These are phyloP conservation scores for Taphrina wiesneri DNA, from an alignment of 1,139 yeast genomes.

Conservation along the genomic window DNA sequence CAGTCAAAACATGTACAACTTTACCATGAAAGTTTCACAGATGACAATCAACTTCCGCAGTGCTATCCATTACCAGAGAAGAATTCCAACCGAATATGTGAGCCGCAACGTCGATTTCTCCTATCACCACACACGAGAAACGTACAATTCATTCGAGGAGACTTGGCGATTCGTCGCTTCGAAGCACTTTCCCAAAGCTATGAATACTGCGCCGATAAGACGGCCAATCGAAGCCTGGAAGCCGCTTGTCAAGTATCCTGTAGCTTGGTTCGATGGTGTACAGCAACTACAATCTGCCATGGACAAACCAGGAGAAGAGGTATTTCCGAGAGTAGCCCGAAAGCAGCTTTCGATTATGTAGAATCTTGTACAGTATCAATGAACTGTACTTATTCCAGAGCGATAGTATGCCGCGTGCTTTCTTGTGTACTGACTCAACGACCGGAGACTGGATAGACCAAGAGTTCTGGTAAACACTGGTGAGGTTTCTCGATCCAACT, in stretches of 20 bases:
- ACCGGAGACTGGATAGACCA: constrained; percentile 28
- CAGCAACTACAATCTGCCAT: constrained; percentile 3
- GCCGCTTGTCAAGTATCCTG: constrained; percentile 4
- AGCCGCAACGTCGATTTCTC: constrained; percentile 12
- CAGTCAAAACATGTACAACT: constrained; percentile 9
- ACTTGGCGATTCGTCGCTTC: constrained; percentile 6
- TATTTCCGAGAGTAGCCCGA: neutral
- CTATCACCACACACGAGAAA: constrained; percentile 14
- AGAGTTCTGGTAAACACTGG: constrained; percentile 19
- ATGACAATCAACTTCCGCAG: constrained; percentile 16
- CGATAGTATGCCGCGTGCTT: neutral
- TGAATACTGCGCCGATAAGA: neutral
- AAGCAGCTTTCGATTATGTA: neutral
- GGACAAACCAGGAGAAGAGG: constrained; percentile 1
- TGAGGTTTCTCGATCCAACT: neutral
- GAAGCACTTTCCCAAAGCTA: constrained; percentile 2
- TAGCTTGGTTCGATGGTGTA: constrained; percentile 11
- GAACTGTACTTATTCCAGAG: neutral
- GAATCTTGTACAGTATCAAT: neutral
- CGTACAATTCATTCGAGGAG: constrained; percentile 8
- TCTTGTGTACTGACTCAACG: neutral
- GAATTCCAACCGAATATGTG: constrained; percentile 14
- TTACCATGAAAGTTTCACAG: constrained; percentile 17
- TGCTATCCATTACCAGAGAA: constrained; percentile 9
- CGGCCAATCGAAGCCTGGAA: neutral